These are phyloP conservation scores for Plasmopara viticola DNA, from an alignment of 352 stramenopile species.

Conservation along the genomic window DNA sequence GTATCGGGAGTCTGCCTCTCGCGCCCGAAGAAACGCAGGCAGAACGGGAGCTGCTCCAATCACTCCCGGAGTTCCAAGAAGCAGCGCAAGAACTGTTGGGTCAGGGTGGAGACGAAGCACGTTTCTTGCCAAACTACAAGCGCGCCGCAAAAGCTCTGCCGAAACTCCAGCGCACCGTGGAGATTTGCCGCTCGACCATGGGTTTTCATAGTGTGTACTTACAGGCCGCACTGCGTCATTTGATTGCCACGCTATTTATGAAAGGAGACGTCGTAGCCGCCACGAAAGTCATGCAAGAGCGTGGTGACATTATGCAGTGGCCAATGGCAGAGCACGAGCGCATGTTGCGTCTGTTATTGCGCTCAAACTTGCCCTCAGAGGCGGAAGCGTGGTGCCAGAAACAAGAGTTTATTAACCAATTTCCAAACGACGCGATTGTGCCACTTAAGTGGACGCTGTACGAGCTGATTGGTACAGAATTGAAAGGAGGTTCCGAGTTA, in stretches of 20 bases:
- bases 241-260: slow-evolving; percentile 58
- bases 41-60: slow-evolving; percentile 51
- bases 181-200: slow-evolving; percentile 76
- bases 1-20: slow-evolving; percentile 60
- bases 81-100: slow-evolving; percentile 47
- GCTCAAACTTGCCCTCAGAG: slow-evolving; percentile 39
- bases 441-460: slow-evolving; percentile 70
- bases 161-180: slow-evolving; percentile 52
- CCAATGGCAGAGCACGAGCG: slow-evolving; percentile 62
- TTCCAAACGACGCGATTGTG: slow-evolving; percentile 51
- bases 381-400: slow-evolving; percentile 52
- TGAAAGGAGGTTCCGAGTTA: slow-evolving; percentile 33
- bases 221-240: slow-evolving; percentile 50
- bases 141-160: slow-evolving; percentile 44
- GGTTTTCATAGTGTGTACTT: slow-evolving; percentile 64
- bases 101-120: slow-evolving; percentile 27
- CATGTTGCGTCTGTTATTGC: slow-evolving; percentile 54
- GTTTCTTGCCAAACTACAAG: slow-evolving; percentile 40
- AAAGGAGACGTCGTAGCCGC: slow-evolving; percentile 47
- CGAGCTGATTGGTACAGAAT: slow-evolving; percentile 47
- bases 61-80: slow-evolving; percentile 68
- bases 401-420: slow-evolving; percentile 43
- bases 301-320: slow-evolving; percentile 69
- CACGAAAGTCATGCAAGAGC: slow-evolving; percentile 53
- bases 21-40: slow-evolving; percentile 56